These are phyloP conservation scores for Ulota crispa DNA, from an alignment of 225 moss, liverwort and hornwort species.

Conservation along the genomic window DNA sequence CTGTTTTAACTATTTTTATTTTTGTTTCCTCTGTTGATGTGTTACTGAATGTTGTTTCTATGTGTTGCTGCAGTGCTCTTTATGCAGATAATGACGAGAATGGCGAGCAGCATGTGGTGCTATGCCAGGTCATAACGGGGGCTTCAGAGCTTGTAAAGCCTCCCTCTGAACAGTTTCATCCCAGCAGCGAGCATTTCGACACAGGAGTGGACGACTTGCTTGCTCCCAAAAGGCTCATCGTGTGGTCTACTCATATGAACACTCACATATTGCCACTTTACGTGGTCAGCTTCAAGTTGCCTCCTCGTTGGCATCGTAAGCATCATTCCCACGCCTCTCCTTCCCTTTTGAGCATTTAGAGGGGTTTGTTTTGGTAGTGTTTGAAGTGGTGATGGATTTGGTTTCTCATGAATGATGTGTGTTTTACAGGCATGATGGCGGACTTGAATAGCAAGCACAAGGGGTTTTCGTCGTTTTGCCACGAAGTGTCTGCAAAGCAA, in stretches of 20 bases:
- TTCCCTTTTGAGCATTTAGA: background rate
- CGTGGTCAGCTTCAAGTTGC: slow-evolving; percentile 64
- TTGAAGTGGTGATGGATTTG: background rate
- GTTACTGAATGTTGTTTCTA: slow-evolving; percentile 14
- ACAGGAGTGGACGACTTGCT: slow-evolving; percentile 56
- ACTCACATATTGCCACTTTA: slow-evolving; percentile 59
- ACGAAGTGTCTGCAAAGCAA: slow-evolving; percentile 25
- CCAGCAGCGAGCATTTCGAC: slow-evolving; percentile 59
- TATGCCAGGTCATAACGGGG: slow-evolving; percentile 54
- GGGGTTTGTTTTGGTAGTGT: background rate
- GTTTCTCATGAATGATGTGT: slow-evolving; percentile 15
- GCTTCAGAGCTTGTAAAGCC: slow-evolving; percentile 54
- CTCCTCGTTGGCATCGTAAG: slow-evolving; percentile 58
- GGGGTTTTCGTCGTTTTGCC: slow-evolving; percentile 18
- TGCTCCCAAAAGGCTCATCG: slow-evolving; percentile 53
- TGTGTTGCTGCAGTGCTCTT: slow-evolving; percentile 49
- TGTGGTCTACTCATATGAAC: slow-evolving; percentile 73
- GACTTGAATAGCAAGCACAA: slow-evolving; percentile 37
- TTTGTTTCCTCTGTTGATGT: background rate
- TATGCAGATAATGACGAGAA: slow-evolving; percentile 73
- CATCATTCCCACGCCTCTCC: background rate
- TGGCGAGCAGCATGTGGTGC: slow-evolving; percentile 55
- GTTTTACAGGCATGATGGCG: slow-evolving; percentile 36
- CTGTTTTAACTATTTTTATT: too few species aligned
- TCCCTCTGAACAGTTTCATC: slow-evolving; percentile 66